A percentile compares a stretch with the other conserved stretches of the same genome.
Conservation (phyloP, 768 basidiomycete genomes). For the Aureoboletus auriporus region DNA sequence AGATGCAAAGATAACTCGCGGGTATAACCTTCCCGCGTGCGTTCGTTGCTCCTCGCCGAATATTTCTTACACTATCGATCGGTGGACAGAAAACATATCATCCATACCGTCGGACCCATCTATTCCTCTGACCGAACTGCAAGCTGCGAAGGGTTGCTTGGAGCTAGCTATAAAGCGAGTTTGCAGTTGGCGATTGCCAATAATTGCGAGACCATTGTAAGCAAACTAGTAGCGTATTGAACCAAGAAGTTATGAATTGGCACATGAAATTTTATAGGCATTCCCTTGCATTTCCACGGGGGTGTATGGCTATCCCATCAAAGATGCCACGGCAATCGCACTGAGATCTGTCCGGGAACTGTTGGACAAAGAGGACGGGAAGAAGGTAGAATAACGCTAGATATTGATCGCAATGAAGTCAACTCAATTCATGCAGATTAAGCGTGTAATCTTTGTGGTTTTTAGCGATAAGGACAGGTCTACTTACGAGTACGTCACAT, state of each 20-base stretch:
- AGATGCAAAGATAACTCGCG: constrained; percentile 74
- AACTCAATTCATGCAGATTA: constrained; percentile 39
- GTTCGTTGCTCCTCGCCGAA: constrained; percentile 24
- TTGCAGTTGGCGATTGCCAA: constrained; percentile 59
- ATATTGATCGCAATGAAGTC: background rate
- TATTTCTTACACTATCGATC: background rate
- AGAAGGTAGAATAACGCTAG: constrained; percentile 33
- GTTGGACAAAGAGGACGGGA: constrained; percentile 46
- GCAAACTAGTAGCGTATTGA: background rate
- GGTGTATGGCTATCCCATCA: constrained; percentile 74
- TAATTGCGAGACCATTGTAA: constrained; percentile 60
- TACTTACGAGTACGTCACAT: constrained; percentile 58
- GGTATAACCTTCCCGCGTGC: constrained; percentile 73
- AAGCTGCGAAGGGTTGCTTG: constrained; percentile 49
- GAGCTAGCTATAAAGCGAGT: constrained; percentile 65
- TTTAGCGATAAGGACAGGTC: constrained; percentile 60
- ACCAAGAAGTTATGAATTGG: background rate
- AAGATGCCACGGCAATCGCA: constrained; percentile 69
- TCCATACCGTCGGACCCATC: constrained; percentile 80
- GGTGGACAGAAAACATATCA: constrained; percentile 54
- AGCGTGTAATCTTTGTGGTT: constrained; percentile 71
- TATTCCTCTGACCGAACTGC: constrained; percentile 40
- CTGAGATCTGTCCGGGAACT: constrained; percentile 54
- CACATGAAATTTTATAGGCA: constrained; percentile 45
- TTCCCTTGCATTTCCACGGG: constrained; percentile 81